Evolutionary conservation across 495 filamentous ascomycete species (phyloP), one percentile per base, ranked within the genome.

Genomic region (Podospora bellae-mahoneyi): DNA sequence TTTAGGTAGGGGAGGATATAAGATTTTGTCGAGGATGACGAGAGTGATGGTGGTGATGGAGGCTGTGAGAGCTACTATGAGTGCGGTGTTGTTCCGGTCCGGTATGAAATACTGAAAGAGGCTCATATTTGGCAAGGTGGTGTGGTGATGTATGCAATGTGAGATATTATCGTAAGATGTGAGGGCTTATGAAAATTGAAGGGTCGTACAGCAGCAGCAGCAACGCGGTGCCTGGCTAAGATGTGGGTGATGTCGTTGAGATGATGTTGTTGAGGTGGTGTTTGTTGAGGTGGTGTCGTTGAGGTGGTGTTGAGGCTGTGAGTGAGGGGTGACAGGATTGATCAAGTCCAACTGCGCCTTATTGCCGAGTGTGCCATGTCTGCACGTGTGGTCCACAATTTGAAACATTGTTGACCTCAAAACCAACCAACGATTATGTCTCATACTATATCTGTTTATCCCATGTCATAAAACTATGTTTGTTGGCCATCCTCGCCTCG

Each of bases 1-100:
- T 64, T 75, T 71, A 26, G 68, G 76, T 39, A 72, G 76, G 4
- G 62, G 63, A 32, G 80, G 79, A 77, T 74, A 78, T 18, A 83
- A 69, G 1, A 72, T 59, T 28, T 64, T 62, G 19, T 75, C 73
- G 63, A 73, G 64, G n/a, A 79, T 56, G n/a, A 77, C 72, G 39
- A 78, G 67, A 9, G 74, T 59, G 0, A 75, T 72, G 13, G 75
- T 75, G 0, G 79, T 80, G 15, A 69, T 74, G 16, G 80, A 75
- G 4, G 75, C 70, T 5, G 77, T 76, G 62, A 70, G 54, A 18
- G 75, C 69, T 16, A 72, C 62, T 5, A 65, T 55, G 60, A 71
- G 62, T 15, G 62, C 34, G 0, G 64, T 63, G 59, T 62, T 66
- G 18, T 23, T 62, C 58, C 28, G 5, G 39, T 58, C 53, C 13